Percentiles rank a stretch among this genome's conserved stretches.
Evolutionary conservation across 1,284 basidiomycete species (phyloP).

Genomic region (Pseudozyma sp.): DNA sequence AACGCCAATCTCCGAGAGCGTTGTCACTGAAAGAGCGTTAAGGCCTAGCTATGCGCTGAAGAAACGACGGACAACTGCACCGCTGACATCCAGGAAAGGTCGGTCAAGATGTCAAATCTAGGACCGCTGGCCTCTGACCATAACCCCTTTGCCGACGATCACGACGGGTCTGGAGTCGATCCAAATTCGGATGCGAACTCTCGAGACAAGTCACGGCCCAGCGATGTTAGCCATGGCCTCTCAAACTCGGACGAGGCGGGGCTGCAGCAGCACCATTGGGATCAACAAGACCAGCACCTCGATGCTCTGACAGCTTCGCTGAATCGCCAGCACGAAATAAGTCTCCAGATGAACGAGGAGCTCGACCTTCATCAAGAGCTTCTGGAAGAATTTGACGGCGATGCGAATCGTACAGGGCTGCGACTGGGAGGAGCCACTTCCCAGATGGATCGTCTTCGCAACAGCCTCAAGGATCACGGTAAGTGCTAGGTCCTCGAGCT

Average conservation of each 20-base stretch:
- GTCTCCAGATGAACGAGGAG: conserved; percentile 67
- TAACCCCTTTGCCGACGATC: conserved; percentile 44
- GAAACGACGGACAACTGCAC: background rate
- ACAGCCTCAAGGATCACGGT: conserved; percentile 62
- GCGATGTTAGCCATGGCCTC: background rate
- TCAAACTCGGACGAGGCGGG: conserved; percentile 16
- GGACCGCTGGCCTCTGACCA: conserved; percentile 26
- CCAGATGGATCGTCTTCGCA: conserved; percentile 55
- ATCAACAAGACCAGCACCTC: conserved; percentile 60
- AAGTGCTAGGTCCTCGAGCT: conserved; percentile 12
- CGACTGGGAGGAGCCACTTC: conserved; percentile 55
- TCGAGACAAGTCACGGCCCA: background rate
- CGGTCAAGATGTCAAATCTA: conserved; percentile 22
- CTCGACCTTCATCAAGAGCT: conserved; percentile 63
- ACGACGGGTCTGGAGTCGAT: conserved; percentile 2
- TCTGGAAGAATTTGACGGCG: conserved; percentile 55
- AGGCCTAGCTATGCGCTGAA: too few relatives aligned
- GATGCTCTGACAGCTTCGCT: conserved; percentile 60
- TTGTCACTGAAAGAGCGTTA: too few relatives aligned
- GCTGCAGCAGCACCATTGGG: conserved; percentile 49
- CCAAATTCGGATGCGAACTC: background rate
- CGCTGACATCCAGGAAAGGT: background rate
- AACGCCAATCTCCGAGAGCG: background rate
- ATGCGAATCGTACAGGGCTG: conserved; percentile 56
- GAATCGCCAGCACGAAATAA: conserved; percentile 61